Percentiles rank a stretch among this genome's conserved stretches.
phyloP scores from a whole-genome alignment of 2,329 filamentous ascomycete species.

The Ophiostoma piceae region DNA sequence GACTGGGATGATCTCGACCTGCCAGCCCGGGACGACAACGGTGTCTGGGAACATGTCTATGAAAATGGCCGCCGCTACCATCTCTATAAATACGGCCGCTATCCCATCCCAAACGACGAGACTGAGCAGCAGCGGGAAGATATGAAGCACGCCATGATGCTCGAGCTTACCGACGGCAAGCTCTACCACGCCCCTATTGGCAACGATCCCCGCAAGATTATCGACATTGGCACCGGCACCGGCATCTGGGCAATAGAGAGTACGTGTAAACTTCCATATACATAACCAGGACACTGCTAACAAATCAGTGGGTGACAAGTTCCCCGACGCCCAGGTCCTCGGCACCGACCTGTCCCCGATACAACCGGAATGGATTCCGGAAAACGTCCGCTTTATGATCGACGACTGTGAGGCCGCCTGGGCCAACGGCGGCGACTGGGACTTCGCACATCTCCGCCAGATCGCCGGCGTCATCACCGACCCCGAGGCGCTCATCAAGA shows the following conservation, averaged over 20 bases:
- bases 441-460: constrained; percentile 56
- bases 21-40: constrained; percentile 28
- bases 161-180: constrained; percentile 41
- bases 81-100: constrained; percentile 31
- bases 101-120: constrained; percentile 40
- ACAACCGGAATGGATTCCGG: constrained; percentile 44
- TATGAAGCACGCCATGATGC: constrained; percentile 44
- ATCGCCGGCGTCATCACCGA: constrained; percentile 43
- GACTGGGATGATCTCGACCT: constrained; percentile 28
- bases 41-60: constrained; percentile 29
- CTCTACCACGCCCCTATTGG: constrained; percentile 42
- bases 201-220: constrained; percentile 40
- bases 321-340: constrained; percentile 37
- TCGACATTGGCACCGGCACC: constrained; percentile 45
- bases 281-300: not conserved
- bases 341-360: constrained; percentile 44
- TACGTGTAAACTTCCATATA: not conserved
- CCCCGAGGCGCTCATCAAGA: not conserved
- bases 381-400: constrained; percentile 26
- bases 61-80: constrained; percentile 32
- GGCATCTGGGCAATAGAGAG: constrained; percentile 33
- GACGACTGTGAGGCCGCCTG: constrained; percentile 46
- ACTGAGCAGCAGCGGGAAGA: constrained; percentile 42
- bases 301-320: constrained; percentile 32
- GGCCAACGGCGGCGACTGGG: constrained; percentile 44